Percentiles rank a stretch among this genome's conserved stretches.
Evolutionary conservation across 352 stramenopile species (phyloP).

Genomic region (Phytophthora boehmeriae): DNA sequence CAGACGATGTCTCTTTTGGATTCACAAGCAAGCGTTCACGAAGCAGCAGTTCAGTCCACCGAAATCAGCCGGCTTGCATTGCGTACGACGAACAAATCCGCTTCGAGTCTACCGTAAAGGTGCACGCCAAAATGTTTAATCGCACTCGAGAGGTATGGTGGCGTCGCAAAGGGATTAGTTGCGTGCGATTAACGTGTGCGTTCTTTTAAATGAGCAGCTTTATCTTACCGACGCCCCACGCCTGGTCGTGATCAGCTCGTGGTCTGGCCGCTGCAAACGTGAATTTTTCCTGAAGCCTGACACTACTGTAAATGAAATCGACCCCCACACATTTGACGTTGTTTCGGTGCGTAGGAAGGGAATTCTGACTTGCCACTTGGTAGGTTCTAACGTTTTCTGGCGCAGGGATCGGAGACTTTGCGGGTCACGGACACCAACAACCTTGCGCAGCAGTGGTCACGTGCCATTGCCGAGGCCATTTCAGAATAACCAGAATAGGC

Average conservation of each 20-base stretch:
- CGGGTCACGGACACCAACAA: constrained; percentile 67
- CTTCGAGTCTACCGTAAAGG: constrained; percentile 77
- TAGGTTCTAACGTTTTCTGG: constrained; percentile 2
- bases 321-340: constrained; percentile 79
- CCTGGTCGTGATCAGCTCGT: constrained; percentile 71
- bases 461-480: constrained; percentile 45
- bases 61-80: constrained; percentile 60
- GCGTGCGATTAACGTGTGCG: constrained; percentile 4
- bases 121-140: constrained; percentile 82
- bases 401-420: constrained; percentile 62
- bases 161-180: background rate
- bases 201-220: constrained; percentile 43
- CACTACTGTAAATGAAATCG: constrained; percentile 74
- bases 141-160: constrained; percentile 63
- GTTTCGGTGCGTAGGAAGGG: constrained; percentile 53
- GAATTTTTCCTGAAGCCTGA: constrained; percentile 66
- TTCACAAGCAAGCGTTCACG: constrained; percentile 51
- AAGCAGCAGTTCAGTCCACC: constrained; percentile 69
- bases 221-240: constrained; percentile 75
- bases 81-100: constrained; percentile 68
- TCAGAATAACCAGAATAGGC: constrained; percentile 18
- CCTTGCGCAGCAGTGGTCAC: constrained; percentile 65
- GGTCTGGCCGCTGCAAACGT: constrained; percentile 74
- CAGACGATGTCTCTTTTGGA: constrained; percentile 47
- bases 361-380: background rate